Base-by-base conservation (phyloP, 2,329 filamentous ascomycete species). In the Tolypocladium cylindrosporum region DNA sequence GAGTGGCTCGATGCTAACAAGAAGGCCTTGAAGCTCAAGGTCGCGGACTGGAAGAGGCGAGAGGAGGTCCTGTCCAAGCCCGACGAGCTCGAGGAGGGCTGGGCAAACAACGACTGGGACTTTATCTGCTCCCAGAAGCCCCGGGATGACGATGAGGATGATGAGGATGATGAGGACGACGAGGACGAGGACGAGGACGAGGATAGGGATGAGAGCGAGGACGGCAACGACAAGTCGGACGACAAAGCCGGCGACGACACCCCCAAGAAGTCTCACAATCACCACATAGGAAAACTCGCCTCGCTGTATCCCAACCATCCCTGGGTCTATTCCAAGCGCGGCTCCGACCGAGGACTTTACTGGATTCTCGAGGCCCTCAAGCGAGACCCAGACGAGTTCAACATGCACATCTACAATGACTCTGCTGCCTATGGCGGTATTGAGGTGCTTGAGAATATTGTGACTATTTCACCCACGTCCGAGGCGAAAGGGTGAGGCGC, bases 391-490 rank as follows among this genome's bases (percentile, higher is more conserved):
- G 75, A 79, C 54, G 60, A 59, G 42, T 78, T 79, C 48, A 21
- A 21, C 8, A 74, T 79, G 72, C 67, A 76, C 62, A 71, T 71
- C 2, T 77, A 69, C 63, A 79, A 78, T 55, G 73, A 78, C 59
- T 73, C 73, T 53, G 62, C 55, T 6, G 65, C 59, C 4, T 77
- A 75, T 51, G 77, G 76, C 1, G 55, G 66, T 9, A 48, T 79
- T 0, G 75, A 80, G 65, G 61, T 75, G 0, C 31, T 77, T 5
- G 68, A 79, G 62, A 79, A 79, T 55, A 55, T 63, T 2, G 64
- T 63, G 53, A 57, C 59, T 59, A 71, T 7, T 79, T 1, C 63
- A 1, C 5, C 3, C 5, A 13, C 14, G 13, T 39, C 13, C 37
- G 37, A 6, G 13, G 37, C 13, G 13, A 39, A 39, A 39, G 14